phyloP scores from a whole-genome alignment of 108 stramenopile genomes.

The Nitzschia palea region DNA sequence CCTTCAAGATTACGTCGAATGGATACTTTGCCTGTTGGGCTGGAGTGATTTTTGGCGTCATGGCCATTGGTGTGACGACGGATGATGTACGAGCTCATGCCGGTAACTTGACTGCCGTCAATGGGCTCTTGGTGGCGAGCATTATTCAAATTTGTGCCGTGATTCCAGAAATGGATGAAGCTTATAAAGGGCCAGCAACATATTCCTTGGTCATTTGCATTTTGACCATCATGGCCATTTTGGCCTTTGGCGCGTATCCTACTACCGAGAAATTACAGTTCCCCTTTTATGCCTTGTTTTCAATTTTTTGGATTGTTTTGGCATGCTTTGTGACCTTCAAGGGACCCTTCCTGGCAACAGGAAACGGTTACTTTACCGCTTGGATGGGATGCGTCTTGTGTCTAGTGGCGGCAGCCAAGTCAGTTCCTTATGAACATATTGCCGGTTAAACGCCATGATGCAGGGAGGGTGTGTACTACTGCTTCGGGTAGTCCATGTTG shows the following conservation, averaged over 20 bases:
- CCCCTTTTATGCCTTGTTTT: conserved; percentile 20
- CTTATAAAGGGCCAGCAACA: conserved; percentile 22
- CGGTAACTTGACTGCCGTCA: conserved; percentile 18
- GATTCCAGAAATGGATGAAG: conserved; percentile 12
- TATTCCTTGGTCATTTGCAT: conserved; percentile 35
- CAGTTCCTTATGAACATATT: not conserved
- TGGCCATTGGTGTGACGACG: conserved; percentile 27
- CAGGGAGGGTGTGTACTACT: no score
- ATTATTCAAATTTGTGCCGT: conserved; percentile 40
- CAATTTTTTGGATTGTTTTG: conserved; percentile 41
- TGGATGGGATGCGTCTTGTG: conserved; percentile 28
- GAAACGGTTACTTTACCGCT: conserved; percentile 54
- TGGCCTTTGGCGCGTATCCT: not conserved
- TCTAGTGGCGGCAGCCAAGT: not conserved
- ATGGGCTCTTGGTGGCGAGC: conserved; percentile 35
- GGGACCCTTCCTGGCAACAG: conserved; percentile 52
- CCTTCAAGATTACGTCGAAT: conserved; percentile 53
- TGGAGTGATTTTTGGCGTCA: conserved; percentile 19
- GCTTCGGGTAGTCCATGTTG: no score
- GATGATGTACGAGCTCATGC: conserved; percentile 9
- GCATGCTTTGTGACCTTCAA: conserved; percentile 51
- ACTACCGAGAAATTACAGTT: conserved; percentile 2
- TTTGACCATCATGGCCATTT: conserved; percentile 22
- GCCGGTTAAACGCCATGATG: not conserved
- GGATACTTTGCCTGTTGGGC: conserved; percentile 73